Evolutionary conservation across 306 rosid genomes (phyloP).

Genomic region (Acacia crassicarpa): DNA sequence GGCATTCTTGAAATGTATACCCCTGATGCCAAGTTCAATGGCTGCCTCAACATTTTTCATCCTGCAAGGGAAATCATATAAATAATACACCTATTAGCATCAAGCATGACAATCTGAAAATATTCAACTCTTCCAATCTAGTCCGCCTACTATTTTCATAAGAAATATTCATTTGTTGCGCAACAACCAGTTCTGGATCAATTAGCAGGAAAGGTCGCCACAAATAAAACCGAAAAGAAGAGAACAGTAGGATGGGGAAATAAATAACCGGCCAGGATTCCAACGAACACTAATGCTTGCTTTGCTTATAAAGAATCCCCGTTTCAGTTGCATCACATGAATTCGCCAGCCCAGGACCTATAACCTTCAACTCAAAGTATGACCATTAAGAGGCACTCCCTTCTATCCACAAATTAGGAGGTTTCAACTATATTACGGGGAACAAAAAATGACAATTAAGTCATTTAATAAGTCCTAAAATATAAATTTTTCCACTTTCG

Average conservation of each 20-base stretch:
- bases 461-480: no score
- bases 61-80: slow-evolving; percentile 43
- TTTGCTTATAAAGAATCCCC: neutral
- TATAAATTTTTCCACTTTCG: no score
- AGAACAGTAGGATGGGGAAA: neutral
- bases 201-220: slow-evolving; percentile 4
- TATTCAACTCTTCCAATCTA: slow-evolving; percentile 2
- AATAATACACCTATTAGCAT: neutral
- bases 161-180: neutral
- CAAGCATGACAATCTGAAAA: slow-evolving; percentile 6
- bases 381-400: neutral
- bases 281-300: neutral
- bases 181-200: slow-evolving; percentile 18
- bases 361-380: neutral
- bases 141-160: neutral
- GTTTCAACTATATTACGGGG: no score
- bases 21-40: slow-evolving; percentile 63
- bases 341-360: neutral
- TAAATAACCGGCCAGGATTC: neutral
- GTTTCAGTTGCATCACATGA: neutral
- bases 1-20: slow-evolving; percentile 70
- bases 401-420: no score
- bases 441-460: no score
- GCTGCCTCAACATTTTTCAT: slow-evolving; percentile 78
- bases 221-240: neutral